Conservation (phyloP, 2,329 filamentous ascomycete genomes). For the Cytospora piceae region DNA sequence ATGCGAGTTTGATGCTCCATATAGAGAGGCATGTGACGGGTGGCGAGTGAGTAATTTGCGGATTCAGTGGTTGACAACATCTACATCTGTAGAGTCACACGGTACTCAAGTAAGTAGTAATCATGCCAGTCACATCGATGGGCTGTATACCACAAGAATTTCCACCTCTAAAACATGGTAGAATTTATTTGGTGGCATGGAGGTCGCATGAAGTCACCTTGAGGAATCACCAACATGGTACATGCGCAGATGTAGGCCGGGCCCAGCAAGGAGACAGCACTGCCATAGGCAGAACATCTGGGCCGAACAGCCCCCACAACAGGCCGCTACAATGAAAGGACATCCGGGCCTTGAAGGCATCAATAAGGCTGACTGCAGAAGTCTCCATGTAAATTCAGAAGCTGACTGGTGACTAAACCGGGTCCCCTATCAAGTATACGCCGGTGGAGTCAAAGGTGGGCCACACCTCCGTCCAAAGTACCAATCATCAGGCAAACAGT, state of each 20-base stretch:
- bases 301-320: background rate
- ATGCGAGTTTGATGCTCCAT: background rate
- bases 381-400: background rate
- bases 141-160: background rate
- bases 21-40: background rate
- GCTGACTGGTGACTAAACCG: background rate
- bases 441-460: too few relatives aligned
- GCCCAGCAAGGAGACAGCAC: background rate
- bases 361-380: background rate
- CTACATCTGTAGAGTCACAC: background rate
- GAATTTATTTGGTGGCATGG: background rate
- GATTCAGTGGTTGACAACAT: background rate
- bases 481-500: too few relatives aligned
- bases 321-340: background rate
- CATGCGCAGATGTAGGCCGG: background rate
- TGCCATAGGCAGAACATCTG: background rate
- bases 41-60: background rate
- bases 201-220: background rate
- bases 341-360: background rate
- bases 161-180: background rate
- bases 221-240: background rate
- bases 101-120: background rate
- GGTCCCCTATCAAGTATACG: too few relatives aligned
- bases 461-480: too few relatives aligned
- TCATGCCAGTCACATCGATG: background rate